Conservation (phyloP, 495 filamentous ascomycete species). For the Neurospora hispaniola region DNA sequence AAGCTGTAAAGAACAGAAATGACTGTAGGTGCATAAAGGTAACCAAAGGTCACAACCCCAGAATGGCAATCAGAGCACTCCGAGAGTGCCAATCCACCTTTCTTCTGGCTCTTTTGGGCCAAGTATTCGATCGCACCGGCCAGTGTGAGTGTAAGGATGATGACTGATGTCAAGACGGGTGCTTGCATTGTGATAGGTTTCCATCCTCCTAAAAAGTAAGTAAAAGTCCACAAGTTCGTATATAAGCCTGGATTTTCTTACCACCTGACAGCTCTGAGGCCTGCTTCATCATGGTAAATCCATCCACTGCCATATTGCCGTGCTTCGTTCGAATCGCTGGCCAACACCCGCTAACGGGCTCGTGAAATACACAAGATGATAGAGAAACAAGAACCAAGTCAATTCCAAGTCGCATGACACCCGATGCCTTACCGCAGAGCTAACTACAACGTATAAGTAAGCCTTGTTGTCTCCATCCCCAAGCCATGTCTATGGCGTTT, state of each 20-base stretch:
- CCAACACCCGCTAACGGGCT: no score
- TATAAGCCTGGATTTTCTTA: no score
- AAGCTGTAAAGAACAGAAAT: conserved; percentile 35
- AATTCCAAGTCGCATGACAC: no score
- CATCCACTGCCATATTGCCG: no score
- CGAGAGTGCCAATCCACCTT: conserved; percentile 29
- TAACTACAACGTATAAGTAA: neutral
- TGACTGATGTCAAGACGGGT: conserved; percentile 19
- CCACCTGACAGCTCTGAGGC: no score
- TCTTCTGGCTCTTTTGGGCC: conserved; percentile 7
- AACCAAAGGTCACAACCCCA: conserved; percentile 15
- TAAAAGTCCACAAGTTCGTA: no score
- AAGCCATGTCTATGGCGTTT: neutral
- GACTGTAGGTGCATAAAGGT: conserved; percentile 31
- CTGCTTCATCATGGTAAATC: no score
- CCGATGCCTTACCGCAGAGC: no score
- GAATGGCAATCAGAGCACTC: conserved; percentile 16
- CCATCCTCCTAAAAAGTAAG: conserved; percentile 2
- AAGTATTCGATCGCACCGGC: conserved; percentile 25
- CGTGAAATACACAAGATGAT: no score
- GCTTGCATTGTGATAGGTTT: conserved; percentile 25
- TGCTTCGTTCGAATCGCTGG: no score
- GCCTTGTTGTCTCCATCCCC: neutral
- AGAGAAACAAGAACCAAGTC: no score
- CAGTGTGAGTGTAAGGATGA: conserved; percentile 15